A percentile compares a stretch with the other conserved stretches of the same genome.
These are phyloP conservation scores for Pyracantha coccinea DNA, from an alignment of 331 rosid species.

Conservation along the genomic window DNA sequence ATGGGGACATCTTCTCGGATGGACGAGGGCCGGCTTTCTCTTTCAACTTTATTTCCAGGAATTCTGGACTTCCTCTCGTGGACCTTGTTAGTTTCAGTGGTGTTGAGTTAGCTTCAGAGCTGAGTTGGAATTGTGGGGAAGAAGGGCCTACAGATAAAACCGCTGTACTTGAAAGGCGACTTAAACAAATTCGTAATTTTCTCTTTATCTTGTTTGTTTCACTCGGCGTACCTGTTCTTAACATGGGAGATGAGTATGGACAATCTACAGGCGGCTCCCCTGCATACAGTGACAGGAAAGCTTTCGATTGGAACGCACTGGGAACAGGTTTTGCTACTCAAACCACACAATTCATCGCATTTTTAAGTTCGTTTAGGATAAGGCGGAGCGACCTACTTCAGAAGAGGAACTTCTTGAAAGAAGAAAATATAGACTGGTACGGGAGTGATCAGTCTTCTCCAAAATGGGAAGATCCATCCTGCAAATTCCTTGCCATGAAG, in stretches of 20 bases:
- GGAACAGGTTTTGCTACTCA: constrained; percentile 65
- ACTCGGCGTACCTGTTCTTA: constrained; percentile 85
- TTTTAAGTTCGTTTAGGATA: constrained; percentile 51
- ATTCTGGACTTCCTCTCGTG: constrained; percentile 66
- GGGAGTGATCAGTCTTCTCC: constrained; percentile 57
- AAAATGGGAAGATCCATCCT: constrained; percentile 65
- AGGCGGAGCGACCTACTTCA: constrained; percentile 65
- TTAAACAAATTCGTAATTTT: constrained; percentile 80
- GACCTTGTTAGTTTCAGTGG: constrained; percentile 84
- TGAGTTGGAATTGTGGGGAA: constrained; percentile 93
- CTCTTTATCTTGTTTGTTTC: constrained; percentile 65
- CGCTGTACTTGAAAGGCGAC: constrained; percentile 63
- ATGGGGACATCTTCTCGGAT: constrained; percentile 62
- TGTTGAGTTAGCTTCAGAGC: constrained; percentile 37
- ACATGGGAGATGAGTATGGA: constrained; percentile 96
- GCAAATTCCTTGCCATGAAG: constrained; percentile 75
- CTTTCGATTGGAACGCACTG: constrained; percentile 60
- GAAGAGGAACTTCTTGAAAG: constrained; percentile 50
- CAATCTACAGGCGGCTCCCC: constrained; percentile 64
- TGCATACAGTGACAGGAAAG: constrained; percentile 34
- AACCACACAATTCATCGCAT: constrained; percentile 49
- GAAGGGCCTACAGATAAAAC: constrained; percentile 68
- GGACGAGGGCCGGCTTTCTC: constrained; percentile 87
- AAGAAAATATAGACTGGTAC: constrained; percentile 71
- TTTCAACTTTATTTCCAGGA: constrained; percentile 58